A percentile compares a stretch with the other conserved stretches of the same genome.
phyloP scores from a whole-genome alignment of 768 basidiomycete species.

The Chlorophyllum brunneum region DNA sequence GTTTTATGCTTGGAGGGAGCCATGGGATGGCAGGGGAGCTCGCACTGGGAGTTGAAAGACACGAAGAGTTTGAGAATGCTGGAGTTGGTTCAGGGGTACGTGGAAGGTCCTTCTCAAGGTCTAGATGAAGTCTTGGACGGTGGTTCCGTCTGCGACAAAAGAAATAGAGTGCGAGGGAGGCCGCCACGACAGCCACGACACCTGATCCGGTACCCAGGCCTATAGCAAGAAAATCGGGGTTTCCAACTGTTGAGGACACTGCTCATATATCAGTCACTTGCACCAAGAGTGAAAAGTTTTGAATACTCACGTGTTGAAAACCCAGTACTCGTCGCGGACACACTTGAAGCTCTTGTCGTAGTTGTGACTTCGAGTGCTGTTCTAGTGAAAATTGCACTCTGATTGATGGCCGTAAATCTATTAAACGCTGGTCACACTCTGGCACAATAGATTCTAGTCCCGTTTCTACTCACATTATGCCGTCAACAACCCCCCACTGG shows the following conservation, averaged over 20 bases:
- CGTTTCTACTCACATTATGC: constrained; percentile 28
- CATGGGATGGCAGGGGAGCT: neutral
- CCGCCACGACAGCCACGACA: neutral
- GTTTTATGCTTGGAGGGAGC: too few species aligned
- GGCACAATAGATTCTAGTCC: neutral
- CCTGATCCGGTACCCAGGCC: neutral
- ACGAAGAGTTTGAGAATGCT: neutral
- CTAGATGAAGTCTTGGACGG: neutral
- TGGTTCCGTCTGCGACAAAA: neutral
- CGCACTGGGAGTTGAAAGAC: neutral
- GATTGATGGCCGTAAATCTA: neutral
- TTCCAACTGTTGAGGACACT: neutral
- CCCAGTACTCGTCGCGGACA: too few species aligned
- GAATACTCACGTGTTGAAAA: too few species aligned
- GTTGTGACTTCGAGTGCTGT: too few species aligned
- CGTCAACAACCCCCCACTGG: constrained; percentile 34
- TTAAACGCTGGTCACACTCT: neutral
- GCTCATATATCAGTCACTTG: neutral
- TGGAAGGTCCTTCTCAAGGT: neutral
- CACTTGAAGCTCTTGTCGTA: too few species aligned
- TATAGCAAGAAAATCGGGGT: neutral
- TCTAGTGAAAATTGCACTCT: neutral
- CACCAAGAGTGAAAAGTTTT: neutral
- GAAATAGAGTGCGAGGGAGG: neutral
- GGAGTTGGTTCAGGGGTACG: neutral